These are phyloP conservation scores for Jatropha multifida DNA, from an alignment of 441 rosid genomes.

Conservation along the genomic window DNA sequence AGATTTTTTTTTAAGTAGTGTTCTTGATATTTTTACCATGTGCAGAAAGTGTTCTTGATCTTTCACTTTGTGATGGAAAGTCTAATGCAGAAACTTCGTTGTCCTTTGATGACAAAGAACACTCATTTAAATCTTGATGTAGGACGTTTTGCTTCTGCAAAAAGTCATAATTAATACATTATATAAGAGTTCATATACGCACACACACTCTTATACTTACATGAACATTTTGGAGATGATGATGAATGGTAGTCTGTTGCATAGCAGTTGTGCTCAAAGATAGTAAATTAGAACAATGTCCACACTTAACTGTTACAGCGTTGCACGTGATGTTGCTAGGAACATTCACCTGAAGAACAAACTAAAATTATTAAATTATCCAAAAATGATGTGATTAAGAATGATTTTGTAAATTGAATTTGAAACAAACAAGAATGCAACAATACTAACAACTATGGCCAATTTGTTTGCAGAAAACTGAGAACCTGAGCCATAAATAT, in stretches of 20 bases:
- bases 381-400: not conserved
- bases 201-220: not conserved
- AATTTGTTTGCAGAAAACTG: not conserved
- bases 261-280: not conserved
- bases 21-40: not conserved
- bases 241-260: not conserved
- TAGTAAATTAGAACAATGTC: slow-evolving; percentile 16
- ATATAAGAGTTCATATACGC: too few relatives aligned
- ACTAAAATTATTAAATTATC: not conserved
- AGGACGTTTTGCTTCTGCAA: slow-evolving; percentile 17
- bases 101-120: not conserved
- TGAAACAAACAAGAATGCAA: too few relatives aligned
- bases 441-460: not conserved
- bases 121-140: slow-evolving; percentile 11
- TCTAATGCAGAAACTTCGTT: not conserved
- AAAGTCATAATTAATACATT: not conserved
- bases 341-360: slow-evolving; percentile 11
- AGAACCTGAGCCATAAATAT: not conserved
- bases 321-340: slow-evolving; percentile 10
- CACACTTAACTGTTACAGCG: slow-evolving; percentile 15
- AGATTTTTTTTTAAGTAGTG: not conserved
- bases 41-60: slow-evolving; percentile 7
- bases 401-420: too few relatives aligned
- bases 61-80: not conserved
- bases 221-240: slow-evolving; percentile 2